Evolutionary conservation across 805 yeast species (phyloP).

Genomic region (Barnettozyma californica): DNA sequence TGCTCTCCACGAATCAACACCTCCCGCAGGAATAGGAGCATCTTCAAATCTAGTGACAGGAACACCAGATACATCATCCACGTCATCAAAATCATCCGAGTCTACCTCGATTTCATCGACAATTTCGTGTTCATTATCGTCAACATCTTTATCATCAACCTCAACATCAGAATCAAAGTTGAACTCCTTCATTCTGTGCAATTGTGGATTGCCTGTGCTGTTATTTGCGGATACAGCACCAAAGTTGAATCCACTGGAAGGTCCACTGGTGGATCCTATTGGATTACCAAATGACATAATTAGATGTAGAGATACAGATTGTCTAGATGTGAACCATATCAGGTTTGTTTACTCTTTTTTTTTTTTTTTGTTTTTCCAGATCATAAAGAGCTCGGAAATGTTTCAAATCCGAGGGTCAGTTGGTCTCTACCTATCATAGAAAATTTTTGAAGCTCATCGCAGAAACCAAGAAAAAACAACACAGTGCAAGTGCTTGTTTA

Average conservation of each 20-base stretch:
- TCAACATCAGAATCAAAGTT: no score
- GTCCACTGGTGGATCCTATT: background rate
- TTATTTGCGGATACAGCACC: background rate
- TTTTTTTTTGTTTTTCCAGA: conserved; percentile 9
- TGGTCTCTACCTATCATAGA: no score
- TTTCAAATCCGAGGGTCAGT: background rate
- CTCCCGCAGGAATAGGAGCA: conserved; percentile 29
- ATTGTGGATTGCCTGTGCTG: background rate
- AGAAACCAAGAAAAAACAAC: conserved; percentile 4
- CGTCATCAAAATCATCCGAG: conserved; percentile 19
- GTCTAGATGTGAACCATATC: background rate
- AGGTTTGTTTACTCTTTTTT: conserved; percentile 1
- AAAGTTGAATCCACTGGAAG: background rate
- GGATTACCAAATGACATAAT: background rate
- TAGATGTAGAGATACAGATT: background rate
- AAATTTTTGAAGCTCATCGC: conserved; percentile 18
- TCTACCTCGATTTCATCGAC: conserved; percentile 14
- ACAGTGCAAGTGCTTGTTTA: background rate
- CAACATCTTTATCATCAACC: no score
- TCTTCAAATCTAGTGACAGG: conserved; percentile 29
- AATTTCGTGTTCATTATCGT: conserved; percentile 5
- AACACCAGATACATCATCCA: conserved; percentile 24
- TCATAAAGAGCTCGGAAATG: background rate
- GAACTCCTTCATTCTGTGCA: conserved; percentile 5
- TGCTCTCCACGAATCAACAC: conserved; percentile 29